Percentiles rank a stretch among this genome's conserved stretches.
phyloP scores from a whole-genome alignment of 495 filamentous ascomycete species.

The Sabuloglossum arenarium region DNA sequence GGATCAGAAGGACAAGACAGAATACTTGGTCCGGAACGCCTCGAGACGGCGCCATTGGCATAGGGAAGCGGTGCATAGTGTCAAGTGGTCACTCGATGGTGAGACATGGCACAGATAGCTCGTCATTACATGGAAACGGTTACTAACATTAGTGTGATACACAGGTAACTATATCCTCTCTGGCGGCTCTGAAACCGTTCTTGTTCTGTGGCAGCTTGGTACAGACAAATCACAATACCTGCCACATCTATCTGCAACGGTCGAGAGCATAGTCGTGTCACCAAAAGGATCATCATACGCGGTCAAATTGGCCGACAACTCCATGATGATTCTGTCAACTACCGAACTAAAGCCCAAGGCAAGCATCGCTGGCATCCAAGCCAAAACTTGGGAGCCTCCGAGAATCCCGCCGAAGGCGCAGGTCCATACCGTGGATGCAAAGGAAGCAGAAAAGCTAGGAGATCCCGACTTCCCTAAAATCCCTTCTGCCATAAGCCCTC shows the following conservation, averaged over 20 bases:
- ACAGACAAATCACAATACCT: slow-evolving; percentile 60
- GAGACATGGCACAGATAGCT: slow-evolving; percentile 14
- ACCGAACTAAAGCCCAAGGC: slow-evolving; percentile 63
- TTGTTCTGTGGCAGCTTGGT: slow-evolving; percentile 91
- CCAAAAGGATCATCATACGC: slow-evolving; percentile 59
- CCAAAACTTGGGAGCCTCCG: slow-evolving; percentile 9
- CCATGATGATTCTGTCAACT: slow-evolving; percentile 68
- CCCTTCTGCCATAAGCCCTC: slow-evolving; percentile 5
- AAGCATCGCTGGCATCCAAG: slow-evolving; percentile 66
- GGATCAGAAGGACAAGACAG: slow-evolving; percentile 7
- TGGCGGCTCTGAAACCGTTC: slow-evolving; percentile 70
- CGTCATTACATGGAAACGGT: background rate
- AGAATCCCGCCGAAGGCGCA: background rate
- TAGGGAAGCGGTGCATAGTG: slow-evolving; percentile 50
- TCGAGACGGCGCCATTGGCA: slow-evolving; percentile 67
- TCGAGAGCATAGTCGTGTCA: slow-evolving; percentile 69
- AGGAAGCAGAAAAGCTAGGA: background rate
- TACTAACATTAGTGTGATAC: slow-evolving; percentile 2
- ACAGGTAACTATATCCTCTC: slow-evolving; percentile 91
- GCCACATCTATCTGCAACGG: slow-evolving; percentile 66
- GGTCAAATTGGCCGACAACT: slow-evolving; percentile 75
- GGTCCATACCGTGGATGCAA: background rate
- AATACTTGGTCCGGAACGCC: slow-evolving; percentile 6
- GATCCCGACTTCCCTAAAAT: background rate
- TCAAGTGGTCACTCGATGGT: slow-evolving; percentile 89